phyloP scores from a whole-genome alignment of 495 filamentous ascomycete species.

The Daldinia childiae region DNA sequence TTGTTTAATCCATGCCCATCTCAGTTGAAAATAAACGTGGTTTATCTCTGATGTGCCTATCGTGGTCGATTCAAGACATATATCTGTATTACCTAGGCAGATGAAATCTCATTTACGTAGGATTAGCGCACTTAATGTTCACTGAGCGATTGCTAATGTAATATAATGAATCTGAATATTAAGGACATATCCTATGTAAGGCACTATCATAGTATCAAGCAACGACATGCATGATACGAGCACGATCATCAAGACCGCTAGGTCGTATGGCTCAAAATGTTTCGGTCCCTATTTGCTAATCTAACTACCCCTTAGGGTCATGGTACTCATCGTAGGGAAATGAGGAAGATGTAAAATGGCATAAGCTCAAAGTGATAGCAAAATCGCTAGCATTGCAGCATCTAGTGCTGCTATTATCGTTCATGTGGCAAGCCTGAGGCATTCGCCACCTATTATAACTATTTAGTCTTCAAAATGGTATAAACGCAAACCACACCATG shows the following conservation, averaged over 20 bases:
- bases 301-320: neutral
- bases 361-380: slow-evolving; percentile 10
- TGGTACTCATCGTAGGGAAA: neutral
- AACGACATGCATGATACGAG: neutral
- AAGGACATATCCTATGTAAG: neutral
- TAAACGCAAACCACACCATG: slow-evolving; percentile 49
- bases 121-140: neutral
- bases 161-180: neutral
- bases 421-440: slow-evolving; percentile 16
- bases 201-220: neutral
- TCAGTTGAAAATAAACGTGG: too few relatives aligned
- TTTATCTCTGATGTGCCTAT: too few relatives aligned
- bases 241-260: neutral
- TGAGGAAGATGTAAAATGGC: slow-evolving; percentile 7
- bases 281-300: neutral
- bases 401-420: slow-evolving; percentile 13
- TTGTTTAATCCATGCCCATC: too few relatives aligned
- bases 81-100: too few relatives aligned
- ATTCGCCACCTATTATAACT: slow-evolving; percentile 22
- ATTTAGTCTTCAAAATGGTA: slow-evolving; percentile 42
- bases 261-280: neutral
- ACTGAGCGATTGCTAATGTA: neutral
- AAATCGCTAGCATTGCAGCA: slow-evolving; percentile 11
- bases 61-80: too few relatives aligned
- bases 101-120: neutral